Evolutionary conservation across 75 land plant species (phyloP).

Genomic region (Ceratopteris richardii): DNA sequence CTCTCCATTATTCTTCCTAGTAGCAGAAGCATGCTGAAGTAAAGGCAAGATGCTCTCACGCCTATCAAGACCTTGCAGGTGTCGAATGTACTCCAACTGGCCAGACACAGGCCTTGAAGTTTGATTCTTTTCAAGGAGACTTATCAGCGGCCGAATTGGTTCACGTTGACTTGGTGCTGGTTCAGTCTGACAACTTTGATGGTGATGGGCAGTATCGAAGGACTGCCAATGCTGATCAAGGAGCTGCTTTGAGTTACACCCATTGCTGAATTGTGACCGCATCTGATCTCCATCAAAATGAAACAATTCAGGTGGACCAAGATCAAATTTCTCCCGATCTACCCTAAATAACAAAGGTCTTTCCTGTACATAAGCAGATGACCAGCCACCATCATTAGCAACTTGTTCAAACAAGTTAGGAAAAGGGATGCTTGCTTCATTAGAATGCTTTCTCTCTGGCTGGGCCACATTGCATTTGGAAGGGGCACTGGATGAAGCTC

Average conservation of each 20-base stretch:
- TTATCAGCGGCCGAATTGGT: slow-evolving; percentile 61
- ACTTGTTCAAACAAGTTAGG: slow-evolving; percentile 23
- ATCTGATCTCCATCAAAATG: slow-evolving; percentile 32
- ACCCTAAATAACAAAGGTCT: slow-evolving; percentile 7
- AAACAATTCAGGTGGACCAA: slow-evolving; percentile 30
- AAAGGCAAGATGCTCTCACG: slow-evolving; percentile 80
- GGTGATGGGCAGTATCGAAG: slow-evolving; percentile 20
- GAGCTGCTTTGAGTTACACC: slow-evolving; percentile 20
- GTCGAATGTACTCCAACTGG: slow-evolving; percentile 74
- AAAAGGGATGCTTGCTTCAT: slow-evolving; percentile 12
- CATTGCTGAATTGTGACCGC: slow-evolving; percentile 26
- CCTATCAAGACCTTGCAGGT: slow-evolving; percentile 55
- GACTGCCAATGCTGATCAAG: slow-evolving; percentile 41
- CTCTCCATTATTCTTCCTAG: slow-evolving; percentile 71
- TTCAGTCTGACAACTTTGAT: slow-evolving; percentile 31
- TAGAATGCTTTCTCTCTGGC: slow-evolving; percentile 22
- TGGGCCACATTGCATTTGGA: slow-evolving; percentile 35
- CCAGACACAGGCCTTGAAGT: slow-evolving; percentile 81
- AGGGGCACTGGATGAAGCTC: slow-evolving; percentile 27
- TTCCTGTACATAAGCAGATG: slow-evolving; percentile 10
- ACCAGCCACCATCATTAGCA: slow-evolving; percentile 25
- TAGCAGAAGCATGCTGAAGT: slow-evolving; percentile 61
- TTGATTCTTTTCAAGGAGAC: slow-evolving; percentile 86
- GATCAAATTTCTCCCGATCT: slow-evolving; percentile 38
- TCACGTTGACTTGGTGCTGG: slow-evolving; percentile 41